These are phyloP conservation scores for Cladosporium phlei DNA, from an alignment of 2,329 filamentous ascomycete species.

Conservation along the genomic window DNA sequence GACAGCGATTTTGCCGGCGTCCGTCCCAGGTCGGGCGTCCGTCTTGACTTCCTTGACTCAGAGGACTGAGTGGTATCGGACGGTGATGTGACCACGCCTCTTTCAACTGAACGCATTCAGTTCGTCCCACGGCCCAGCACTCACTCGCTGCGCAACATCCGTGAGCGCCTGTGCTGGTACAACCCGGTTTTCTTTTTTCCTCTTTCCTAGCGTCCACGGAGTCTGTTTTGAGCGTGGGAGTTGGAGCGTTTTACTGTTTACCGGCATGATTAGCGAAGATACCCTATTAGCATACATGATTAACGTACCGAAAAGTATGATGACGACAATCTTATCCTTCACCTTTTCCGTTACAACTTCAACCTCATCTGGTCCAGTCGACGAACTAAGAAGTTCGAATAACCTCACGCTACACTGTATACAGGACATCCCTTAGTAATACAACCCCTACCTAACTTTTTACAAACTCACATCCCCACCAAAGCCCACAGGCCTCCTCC, in stretches of 20 bases:
- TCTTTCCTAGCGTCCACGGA: too few relatives aligned
- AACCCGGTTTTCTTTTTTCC: too few relatives aligned
- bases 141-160: too few relatives aligned
- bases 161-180: too few relatives aligned
- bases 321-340: not conserved
- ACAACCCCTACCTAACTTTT: too few relatives aligned
- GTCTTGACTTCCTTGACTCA: slow-evolving; percentile 1
- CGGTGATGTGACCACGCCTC: too few relatives aligned
- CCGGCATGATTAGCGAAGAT: not conserved
- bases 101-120: too few relatives aligned
- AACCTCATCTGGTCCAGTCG: too few relatives aligned
- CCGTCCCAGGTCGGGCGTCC: not conserved
- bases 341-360: not conserved
- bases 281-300: slow-evolving; percentile 4
- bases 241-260: not conserved
- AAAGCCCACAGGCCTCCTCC: slow-evolving; percentile 81
- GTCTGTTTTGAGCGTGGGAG: not conserved
- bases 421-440: not conserved
- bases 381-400: too few relatives aligned
- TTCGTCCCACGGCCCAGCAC: too few relatives aligned
- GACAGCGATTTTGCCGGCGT: not conserved
- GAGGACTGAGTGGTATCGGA: too few relatives aligned
- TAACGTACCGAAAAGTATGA: not conserved
- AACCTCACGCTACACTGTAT: too few relatives aligned
- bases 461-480: slow-evolving; percentile 58